Base-by-base conservation (phyloP, 192 early-diverging fungal species). In the Backusella morwellensis region DNA sequence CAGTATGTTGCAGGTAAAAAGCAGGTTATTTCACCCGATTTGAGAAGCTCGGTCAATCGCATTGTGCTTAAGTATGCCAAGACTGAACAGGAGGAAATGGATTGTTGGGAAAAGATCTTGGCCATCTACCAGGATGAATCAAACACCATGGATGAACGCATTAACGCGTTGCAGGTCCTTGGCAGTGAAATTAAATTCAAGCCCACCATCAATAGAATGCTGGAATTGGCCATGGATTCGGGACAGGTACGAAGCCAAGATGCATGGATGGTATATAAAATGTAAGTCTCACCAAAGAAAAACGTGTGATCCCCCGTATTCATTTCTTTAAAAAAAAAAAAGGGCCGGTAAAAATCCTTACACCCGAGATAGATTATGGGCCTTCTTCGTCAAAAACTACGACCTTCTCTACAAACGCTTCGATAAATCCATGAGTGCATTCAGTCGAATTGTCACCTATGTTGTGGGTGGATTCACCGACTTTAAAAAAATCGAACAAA, bases 201-300 rank as follows among this genome's bases (percentile, higher is more conserved):
- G 0, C 84, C 77, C 7, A 81, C 94, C 59, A 80, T 93, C 32
- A 78, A 89, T 35, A 84, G 88, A 47, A 78, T 87, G 66, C 78
- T 95, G 29, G 83, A 85, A 56, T 85, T 93, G 72, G 84, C 86
- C 2, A 76, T 93, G 35, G 86, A 89, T 26, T 87, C 69, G 6
- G 68, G 91, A 32, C 78, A 88, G 50, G 92, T 95, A 56, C 89
- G 89, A 76, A 83, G 85, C 66, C 93, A 94, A 81, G 94, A 95
- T 80, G 82, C 92, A 32, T 74, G 77, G 42, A 86, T 88, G 72
- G 66, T 86, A 21, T 74, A 84, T 73, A 73, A 69, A 59, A 89
- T 86, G 3, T 83, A 72, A 72, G 40, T 35, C 26, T 6, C 4
- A 76, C 89, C 26, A 21, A 17, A 29, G 11, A 68, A n/a, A 40